A percentile compares a stretch with the other conserved stretches of the same genome.
phyloP scores from a whole-genome alignment of 129 eudicot genomes.

The Flaveria robusta region DNA sequence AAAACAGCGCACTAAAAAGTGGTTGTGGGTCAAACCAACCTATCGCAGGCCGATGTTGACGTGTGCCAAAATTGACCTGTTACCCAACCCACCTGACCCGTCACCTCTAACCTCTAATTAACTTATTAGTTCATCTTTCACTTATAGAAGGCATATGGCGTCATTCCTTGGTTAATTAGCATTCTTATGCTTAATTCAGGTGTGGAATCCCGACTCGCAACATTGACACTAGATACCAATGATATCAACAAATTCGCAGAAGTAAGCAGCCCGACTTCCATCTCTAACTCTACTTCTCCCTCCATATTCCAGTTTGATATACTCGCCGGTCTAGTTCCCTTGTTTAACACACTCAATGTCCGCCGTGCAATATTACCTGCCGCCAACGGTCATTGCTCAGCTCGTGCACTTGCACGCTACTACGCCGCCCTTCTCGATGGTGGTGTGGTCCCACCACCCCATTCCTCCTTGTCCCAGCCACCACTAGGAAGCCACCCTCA shows the following conservation, averaged over 20 bases:
- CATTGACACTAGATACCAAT: slow-evolving; percentile 67
- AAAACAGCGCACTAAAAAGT: not conserved
- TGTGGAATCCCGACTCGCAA: slow-evolving; percentile 91
- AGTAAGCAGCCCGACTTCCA: slow-evolving; percentile 35
- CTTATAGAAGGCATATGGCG: not conserved
- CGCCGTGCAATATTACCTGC: slow-evolving; percentile 92
- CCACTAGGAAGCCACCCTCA: slow-evolving; percentile 76
- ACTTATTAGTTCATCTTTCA: not conserved
- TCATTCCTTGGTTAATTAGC: slow-evolving; percentile 10
- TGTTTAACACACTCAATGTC: slow-evolving; percentile 64
- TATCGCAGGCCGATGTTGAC: not conserved
- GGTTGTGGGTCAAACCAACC: not conserved
- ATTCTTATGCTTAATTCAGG: slow-evolving; percentile 42
- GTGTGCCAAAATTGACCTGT: not conserved
- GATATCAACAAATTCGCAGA: slow-evolving; percentile 54
- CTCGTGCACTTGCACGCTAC: slow-evolving; percentile 95
- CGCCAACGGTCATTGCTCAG: slow-evolving; percentile 92
- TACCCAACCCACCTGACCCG: not conserved
- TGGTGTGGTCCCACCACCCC: slow-evolving; percentile 64
- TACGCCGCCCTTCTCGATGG: slow-evolving; percentile 80
- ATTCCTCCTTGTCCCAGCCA: slow-evolving; percentile 70
- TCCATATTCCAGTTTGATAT: slow-evolving; percentile 62
- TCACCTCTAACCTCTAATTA: not conserved
- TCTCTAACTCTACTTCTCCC: slow-evolving; percentile 40
- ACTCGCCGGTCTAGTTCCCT: slow-evolving; percentile 61